Conservation (phyloP, 108 stramenopile genomes). For the Nannochloropsis salina region DNA sequence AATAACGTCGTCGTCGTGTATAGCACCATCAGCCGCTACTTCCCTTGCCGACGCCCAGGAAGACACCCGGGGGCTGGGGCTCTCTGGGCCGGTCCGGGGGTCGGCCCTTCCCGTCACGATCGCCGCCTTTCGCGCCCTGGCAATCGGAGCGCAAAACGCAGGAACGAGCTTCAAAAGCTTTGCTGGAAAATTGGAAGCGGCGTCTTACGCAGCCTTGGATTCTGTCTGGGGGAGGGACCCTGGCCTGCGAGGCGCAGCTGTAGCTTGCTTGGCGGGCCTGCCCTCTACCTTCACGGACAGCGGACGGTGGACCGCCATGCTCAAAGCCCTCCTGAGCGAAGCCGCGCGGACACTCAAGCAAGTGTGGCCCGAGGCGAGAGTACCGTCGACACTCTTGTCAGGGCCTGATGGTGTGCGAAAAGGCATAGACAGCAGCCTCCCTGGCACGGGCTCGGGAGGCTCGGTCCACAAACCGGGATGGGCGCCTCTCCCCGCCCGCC, state of each 20-base stretch:
- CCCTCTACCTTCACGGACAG: conserved; percentile 15
- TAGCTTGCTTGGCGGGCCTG: neutral
- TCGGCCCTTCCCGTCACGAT: neutral
- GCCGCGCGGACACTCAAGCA: conserved; percentile 1
- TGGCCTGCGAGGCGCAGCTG: neutral
- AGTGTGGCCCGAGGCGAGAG: neutral
- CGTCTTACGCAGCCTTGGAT: neutral
- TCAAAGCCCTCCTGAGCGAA: neutral
- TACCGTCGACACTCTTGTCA: neutral
- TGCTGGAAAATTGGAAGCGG: neutral
- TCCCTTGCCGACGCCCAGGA: neutral
- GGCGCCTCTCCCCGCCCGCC: neutral
- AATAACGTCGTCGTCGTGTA: neutral
- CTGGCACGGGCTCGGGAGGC: neutral
- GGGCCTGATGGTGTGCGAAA: neutral
- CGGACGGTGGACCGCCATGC: neutral
- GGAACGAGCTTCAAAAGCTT: conserved; percentile 15
- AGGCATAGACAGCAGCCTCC: neutral
- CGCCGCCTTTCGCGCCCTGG: neutral
- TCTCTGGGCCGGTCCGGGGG: too few species aligned
- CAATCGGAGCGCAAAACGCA: neutral
- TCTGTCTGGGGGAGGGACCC: neutral
- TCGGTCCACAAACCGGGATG: neutral
- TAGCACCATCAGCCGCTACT: neutral
- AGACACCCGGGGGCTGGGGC: neutral